Evolutionary conservation across 2,329 filamentous ascomycete genomes (phyloP).

Genomic region (Epichloe brachyelytri): DNA sequence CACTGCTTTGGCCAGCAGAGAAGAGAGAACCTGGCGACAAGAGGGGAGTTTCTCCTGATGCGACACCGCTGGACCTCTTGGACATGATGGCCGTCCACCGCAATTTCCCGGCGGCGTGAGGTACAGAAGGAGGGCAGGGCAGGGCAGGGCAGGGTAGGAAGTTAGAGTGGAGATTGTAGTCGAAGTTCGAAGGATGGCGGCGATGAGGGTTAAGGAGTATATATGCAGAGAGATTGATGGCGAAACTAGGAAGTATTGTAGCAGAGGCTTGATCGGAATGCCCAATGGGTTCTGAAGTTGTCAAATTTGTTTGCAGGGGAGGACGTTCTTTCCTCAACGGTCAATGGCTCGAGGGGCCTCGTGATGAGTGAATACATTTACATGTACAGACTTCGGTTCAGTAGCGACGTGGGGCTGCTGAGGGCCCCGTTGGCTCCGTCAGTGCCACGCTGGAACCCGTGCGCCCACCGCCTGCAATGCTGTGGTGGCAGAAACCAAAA

Average conservation of each 20-base stretch:
- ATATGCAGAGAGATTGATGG: not conserved
- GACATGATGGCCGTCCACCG: not conserved
- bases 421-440: no score
- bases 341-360: no score
- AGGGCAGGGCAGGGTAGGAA: not conserved
- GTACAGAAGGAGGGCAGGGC: not conserved
- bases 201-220: not conserved
- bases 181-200: not conserved
- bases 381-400: no score
- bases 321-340: no score
- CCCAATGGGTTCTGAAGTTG: no score
- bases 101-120: not conserved
- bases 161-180: not conserved
- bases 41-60: not conserved
- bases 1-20: not conserved
- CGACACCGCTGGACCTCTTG: not conserved
- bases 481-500: slow-evolving; percentile 5
- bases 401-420: no score
- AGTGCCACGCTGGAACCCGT: no score
- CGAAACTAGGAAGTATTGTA: no score
- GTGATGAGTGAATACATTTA: no score
- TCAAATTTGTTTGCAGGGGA: no score
- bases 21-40: not conserved
- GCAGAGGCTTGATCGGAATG: no score
- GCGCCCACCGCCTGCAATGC: slow-evolving; percentile 10